Evolutionary conservation across 2,329 filamentous ascomycete species (phyloP).

Genomic region (Metarhizium sp.): DNA sequence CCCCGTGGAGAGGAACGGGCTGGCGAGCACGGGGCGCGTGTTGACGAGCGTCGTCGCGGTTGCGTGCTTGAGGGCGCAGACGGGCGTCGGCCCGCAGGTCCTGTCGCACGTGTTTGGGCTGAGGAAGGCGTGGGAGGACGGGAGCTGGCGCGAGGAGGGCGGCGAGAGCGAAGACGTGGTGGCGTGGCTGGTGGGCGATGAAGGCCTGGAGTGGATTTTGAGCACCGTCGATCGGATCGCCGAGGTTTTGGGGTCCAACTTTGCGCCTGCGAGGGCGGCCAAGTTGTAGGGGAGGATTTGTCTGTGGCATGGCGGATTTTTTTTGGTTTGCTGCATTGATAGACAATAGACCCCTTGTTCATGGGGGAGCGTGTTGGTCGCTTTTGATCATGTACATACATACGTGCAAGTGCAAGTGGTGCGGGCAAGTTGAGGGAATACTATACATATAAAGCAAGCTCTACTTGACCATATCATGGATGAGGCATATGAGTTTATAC

Average conservation of each 20-base stretch:
- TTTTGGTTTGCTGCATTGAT: not conserved
- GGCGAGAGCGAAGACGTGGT: constrained; percentile 24
- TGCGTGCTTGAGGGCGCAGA: constrained; percentile 66
- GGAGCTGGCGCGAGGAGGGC: constrained; percentile 33
- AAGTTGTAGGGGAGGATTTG: constrained; percentile 4
- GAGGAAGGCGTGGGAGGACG: constrained; percentile 65
- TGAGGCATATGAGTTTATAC: too few species aligned
- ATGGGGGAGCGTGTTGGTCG: too few species aligned
- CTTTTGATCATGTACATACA: too few species aligned
- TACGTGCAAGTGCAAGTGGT: too few species aligned
- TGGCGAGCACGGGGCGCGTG: constrained; percentile 52
- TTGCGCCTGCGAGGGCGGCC: constrained; percentile 16
- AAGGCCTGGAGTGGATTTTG: constrained; percentile 38
- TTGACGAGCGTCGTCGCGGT: constrained; percentile 67
- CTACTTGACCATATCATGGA: too few species aligned
- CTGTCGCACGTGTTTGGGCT: constrained; percentile 73
- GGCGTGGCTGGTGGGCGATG: constrained; percentile 33
- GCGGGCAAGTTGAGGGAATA: too few species aligned
- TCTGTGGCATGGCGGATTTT: not conserved
- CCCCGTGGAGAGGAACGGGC: constrained; percentile 39
- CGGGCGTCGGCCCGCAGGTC: constrained; percentile 75
- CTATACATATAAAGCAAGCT: too few species aligned
- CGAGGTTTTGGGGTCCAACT: constrained; percentile 34
- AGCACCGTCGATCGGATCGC: constrained; percentile 34
- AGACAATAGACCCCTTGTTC: too few species aligned